Percentiles rank a stretch among this genome's conserved stretches.
Conservation (phyloP, 495 filamentous ascomycete genomes). For the Aspergillus homomorphus region DNA sequence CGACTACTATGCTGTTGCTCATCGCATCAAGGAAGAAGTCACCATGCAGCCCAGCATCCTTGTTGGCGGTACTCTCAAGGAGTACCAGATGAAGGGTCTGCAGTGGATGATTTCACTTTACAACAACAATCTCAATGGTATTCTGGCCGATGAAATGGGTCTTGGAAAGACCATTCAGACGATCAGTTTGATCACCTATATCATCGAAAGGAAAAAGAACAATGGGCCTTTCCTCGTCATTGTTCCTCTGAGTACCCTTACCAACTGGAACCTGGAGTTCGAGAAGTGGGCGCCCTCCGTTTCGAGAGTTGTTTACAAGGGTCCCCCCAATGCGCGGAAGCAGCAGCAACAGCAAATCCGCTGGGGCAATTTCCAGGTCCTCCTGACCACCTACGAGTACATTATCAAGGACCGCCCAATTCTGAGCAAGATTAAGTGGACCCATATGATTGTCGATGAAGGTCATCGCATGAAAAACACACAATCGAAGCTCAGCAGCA, state of each 20-base stretch:
- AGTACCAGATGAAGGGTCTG: conserved; percentile 96
- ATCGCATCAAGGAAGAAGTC: conserved; percentile 90
- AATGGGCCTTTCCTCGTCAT: conserved; percentile 94
- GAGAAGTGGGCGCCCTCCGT: conserved; percentile 97
- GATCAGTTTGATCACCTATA: conserved; percentile 93
- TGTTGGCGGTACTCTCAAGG: conserved; percentile 88
- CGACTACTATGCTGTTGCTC: conserved; percentile 97
- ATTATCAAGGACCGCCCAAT: conserved; percentile 98
- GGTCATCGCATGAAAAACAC: conserved; percentile 99
- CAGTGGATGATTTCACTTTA: conserved; percentile 99
- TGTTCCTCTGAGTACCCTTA: conserved; percentile 91
- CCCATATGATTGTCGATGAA: conserved; percentile 99
- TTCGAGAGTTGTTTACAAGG: conserved; percentile 89
- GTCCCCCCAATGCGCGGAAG: conserved; percentile 84
- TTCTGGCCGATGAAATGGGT: conserved; percentile 98
- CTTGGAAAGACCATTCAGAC: conserved; percentile 99
- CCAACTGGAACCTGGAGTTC: conserved; percentile 98
- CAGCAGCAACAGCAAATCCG: conserved; percentile 90
- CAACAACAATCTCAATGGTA: conserved; percentile 99
- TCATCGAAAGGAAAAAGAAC: conserved; percentile 93
- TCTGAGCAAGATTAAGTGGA: conserved; percentile 96
- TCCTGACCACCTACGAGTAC: conserved; percentile 97
- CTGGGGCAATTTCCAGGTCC: conserved; percentile 91
- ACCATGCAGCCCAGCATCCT: conserved; percentile 77
- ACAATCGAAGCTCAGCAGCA: conserved; percentile 93